Evolutionary conservation across 768 basidiomycete genomes (phyloP).

Genomic region (Rubroboletus pulcherrimus): DNA sequence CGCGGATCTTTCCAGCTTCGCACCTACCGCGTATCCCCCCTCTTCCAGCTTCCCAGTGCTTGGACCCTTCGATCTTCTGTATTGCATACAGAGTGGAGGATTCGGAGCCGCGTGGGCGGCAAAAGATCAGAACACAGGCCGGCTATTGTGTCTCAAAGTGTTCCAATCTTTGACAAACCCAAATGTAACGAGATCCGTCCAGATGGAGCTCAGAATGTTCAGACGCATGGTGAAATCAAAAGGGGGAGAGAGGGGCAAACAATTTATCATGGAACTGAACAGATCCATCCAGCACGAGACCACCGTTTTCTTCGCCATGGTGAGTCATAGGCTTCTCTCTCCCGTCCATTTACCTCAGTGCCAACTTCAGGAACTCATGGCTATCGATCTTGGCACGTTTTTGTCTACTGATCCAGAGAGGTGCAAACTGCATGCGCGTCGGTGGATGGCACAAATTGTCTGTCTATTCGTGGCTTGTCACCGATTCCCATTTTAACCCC

Average conservation of each 20-base stretch:
- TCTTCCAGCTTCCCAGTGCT: slow-evolving; percentile 18
- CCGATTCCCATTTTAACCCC: neutral
- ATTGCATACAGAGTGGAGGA: slow-evolving; percentile 16
- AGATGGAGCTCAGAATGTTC: slow-evolving; percentile 35
- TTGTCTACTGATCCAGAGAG: slow-evolving; percentile 22
- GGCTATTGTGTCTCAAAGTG: slow-evolving; percentile 39
- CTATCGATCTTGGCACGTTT: slow-evolving; percentile 33
- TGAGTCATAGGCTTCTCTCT: slow-evolving; percentile 12
- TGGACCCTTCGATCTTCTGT: slow-evolving; percentile 25
- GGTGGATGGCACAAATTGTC: slow-evolving; percentile 42
- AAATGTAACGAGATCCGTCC: slow-evolving; percentile 15
- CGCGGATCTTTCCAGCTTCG: neutral
- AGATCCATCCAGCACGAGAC: slow-evolving; percentile 32
- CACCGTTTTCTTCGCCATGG: slow-evolving; percentile 39
- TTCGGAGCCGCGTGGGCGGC: slow-evolving; percentile 24
- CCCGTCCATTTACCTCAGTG: neutral
- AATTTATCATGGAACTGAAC: slow-evolving; percentile 39
- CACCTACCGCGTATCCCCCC: neutral
- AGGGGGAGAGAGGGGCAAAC: slow-evolving; percentile 19
- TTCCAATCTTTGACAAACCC: slow-evolving; percentile 18
- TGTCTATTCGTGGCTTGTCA: neutral
- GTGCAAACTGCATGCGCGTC: slow-evolving; percentile 28
- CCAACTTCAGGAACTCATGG: slow-evolving; percentile 38
- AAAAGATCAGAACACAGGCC: slow-evolving; percentile 25
- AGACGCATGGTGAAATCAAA: slow-evolving; percentile 30